Base-by-base conservation (phyloP, 495 filamentous ascomycete genomes). In the Penicillium antarcticum region DNA sequence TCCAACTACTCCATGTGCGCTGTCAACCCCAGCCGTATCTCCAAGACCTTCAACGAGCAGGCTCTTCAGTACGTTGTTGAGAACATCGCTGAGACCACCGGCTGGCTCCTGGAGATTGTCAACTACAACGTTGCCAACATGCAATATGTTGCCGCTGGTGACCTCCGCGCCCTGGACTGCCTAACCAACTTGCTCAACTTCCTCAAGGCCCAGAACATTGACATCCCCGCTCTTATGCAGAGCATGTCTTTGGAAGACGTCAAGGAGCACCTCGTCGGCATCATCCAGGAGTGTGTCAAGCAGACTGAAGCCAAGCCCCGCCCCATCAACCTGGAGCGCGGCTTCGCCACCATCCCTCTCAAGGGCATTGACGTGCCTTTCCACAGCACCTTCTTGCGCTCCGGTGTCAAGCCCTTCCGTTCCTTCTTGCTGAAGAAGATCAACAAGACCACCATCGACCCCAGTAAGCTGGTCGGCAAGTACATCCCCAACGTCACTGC, bases 401-500 rank as follows among this genome's bases (percentile, higher is more conserved):
- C 89, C 17, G 94, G 94, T 60, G 94, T 98, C 69, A 98, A 98
- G 77, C 94, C 94, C 36, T 98, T 98, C 89, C 82, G 94, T 45
- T 88, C 82, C 43, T 97, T 98, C 79, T 72, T 98, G 61, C 84
- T 97, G 53, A 97, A 97, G 88, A 98, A 98, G 80, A 97, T 98
- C 79, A 87, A 97, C 78, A 94, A 95, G 80, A 96, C 89, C 16
- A 92, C 87, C 37, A 97, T 98, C 66, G 94, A 98, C 62, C 94
- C 94, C 13, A 84, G 87, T 74, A 98, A 97, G 76, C 72, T 98
- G 58, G 74, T 98, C 57, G 95, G 94, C 48, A 98, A 98, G 77
- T 98, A 98, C 76, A 97, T 98, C 52, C 94, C 94, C 56, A 98
- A 98, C 68, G 94, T 98, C 44, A 98, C 94, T 13, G 94, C 94